phyloP scores from a whole-genome alignment of 176 grass and related monocot species.

The Musa itinerans region DNA sequence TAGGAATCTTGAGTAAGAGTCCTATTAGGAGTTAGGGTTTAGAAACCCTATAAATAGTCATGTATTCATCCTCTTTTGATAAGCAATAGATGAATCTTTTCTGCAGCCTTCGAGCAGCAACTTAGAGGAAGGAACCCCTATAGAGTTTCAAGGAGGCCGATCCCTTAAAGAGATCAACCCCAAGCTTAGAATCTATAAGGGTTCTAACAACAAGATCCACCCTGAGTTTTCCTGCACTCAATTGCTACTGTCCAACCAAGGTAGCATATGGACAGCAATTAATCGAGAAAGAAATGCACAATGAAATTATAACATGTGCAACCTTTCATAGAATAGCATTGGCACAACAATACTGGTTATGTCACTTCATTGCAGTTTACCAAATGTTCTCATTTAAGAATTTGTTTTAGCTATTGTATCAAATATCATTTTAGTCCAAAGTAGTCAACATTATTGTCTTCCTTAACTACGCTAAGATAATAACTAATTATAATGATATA shows the following conservation, averaged over 20 bases:
- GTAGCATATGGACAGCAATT: not conserved
- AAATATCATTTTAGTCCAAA: not conserved
- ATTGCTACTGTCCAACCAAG: not conserved
- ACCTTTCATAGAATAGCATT: not conserved
- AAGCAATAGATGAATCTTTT: too few relatives aligned
- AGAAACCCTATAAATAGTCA: too few relatives aligned
- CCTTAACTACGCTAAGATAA: not conserved
- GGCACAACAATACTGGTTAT: not conserved
- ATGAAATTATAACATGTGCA: not conserved
- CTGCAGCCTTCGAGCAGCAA: too few relatives aligned
- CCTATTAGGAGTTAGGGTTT: too few relatives aligned
- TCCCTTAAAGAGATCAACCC: too few relatives aligned
- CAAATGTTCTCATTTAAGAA: not conserved
- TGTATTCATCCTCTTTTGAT: too few relatives aligned
- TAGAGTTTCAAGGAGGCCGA: too few relatives aligned
- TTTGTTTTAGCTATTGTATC: not conserved
- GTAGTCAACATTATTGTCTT: not conserved
- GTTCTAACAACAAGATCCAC: too few relatives aligned
- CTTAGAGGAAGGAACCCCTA: too few relatives aligned
- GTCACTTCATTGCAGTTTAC: not conserved
- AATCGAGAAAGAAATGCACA: not conserved
- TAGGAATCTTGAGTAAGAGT: too few relatives aligned
- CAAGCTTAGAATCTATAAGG: too few relatives aligned
- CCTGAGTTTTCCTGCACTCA: not conserved
- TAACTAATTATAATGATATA: not conserved